Base-by-base conservation (phyloP, 192 early-diverging fungal genomes). In the Coemansia sp. region DNA sequence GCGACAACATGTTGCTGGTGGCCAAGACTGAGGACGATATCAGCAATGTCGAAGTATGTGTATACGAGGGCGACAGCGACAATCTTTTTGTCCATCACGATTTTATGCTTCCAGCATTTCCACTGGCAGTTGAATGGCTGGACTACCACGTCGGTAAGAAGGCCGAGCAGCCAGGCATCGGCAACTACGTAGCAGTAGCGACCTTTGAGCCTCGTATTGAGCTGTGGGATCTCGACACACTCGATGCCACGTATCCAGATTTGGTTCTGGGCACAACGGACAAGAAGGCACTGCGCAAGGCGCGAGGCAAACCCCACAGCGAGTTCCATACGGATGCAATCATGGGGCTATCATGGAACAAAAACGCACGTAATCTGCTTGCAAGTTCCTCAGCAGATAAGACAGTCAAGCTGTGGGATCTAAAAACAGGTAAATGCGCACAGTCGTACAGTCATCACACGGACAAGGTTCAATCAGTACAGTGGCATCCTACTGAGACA, bases 71-170 rank as follows among this genome's bases (percentile, higher is more conserved):
- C 44, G 82, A 81, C 18, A 67, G 86, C 41, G 90, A 88, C 65
- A 95, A 97, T 73, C 73, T 98, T 54, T 99, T 96, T 76, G 93
- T 97, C 19, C 95, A 98, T 73, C 94, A 99, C 79, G 98, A 99
- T 59, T 91, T 98, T 58, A 92, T 98, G 94, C 80, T 99, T 18
- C 94, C 98, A 32, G 85, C 92, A 30, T 97, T 98, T 72, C 96
- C 98, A 48, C 84, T 99, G 21, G 92, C 92, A 58, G 60, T 98
- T 67, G 96, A 98, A 76, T 98, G 94, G 94, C 64, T 99, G 30
- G 94, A 97, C 73, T 97, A 88, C 82, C 79, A 82, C n/a, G 84
- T 93, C 7, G 93, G 90, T 8, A 62, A 85, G 30, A 94, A 90
- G 70, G 72, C 81, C 19, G 74, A 60, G n/a, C 26, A 73, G 21